Base-by-base conservation (phyloP, 495 filamentous ascomycete species). In the Aspergillus coremiiformis region DNA sequence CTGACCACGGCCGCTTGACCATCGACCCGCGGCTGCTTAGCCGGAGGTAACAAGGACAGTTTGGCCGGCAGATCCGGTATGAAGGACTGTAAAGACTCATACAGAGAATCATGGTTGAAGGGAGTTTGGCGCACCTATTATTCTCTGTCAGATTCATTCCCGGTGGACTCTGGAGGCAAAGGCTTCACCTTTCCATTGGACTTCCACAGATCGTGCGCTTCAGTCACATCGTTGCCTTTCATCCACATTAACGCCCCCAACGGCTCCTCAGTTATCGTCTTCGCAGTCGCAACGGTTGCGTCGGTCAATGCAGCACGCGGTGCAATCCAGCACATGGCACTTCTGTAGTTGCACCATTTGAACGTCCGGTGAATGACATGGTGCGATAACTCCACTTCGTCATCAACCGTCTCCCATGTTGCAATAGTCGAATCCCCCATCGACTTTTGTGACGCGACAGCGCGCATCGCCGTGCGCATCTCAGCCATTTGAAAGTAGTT, bases 331-430 rank as follows among this genome's bases (percentile, higher is more conserved):
- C 70, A 56, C 14, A 80, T 58, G 1, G 73, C 72, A 51, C 74
- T 80, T 61, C 82, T 78, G 51, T 79, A 83, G 35, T 68, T 76
- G 54, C 71, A 79, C 75, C 78, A 81, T 43, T 77, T 72, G 46
- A 78, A 66, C 4, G 74, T 71, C 50, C 81, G 63, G 43, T 73
- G 70, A 44, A 79, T 62, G 5, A 82, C 72, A 0, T 78, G 73
- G 58, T 82, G 78, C 0, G 72, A 65, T 12, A 78, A 32, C 20
- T 55, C 43, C 0, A 65, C 69, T 35, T 72, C 64, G 49, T 82
- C 68, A 39, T 78, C 70, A 1, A 82, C 58, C 4, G 75, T 80
- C 53, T 84, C 80, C 80, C 80, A 82, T 1, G 63, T 61, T 48
- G 71, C 57, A 0, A 75, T 69, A 0, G 67, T 63, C 56, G 75